Conservation (phyloP, 306 rosid species). For the Adenanthera pavonina region DNA sequence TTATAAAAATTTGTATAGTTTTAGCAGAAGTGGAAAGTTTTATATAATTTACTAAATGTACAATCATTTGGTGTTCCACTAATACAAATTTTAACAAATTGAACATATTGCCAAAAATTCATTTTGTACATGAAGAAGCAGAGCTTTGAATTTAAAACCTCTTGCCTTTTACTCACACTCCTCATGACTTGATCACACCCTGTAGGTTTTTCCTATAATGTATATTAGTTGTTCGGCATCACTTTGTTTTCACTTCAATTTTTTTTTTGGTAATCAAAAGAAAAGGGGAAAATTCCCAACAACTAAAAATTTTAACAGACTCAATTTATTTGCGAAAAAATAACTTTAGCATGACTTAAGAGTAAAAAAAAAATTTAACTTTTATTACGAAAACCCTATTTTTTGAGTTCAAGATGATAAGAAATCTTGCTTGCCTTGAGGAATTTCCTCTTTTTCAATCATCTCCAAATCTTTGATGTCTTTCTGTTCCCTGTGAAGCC, state of each 20-base stretch:
- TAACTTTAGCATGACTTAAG: neutral
- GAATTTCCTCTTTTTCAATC: constrained; percentile 40
- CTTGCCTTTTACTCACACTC: neutral
- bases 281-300: neutral
- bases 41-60: too few relatives aligned
- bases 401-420: constrained; percentile 20
- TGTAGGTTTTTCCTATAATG: too few relatives aligned
- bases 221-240: too few relatives aligned
- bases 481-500: constrained; percentile 12
- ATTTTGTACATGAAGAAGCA: too few relatives aligned
- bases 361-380: constrained; percentile 2
- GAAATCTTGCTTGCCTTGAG: constrained; percentile 35
- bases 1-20: too few relatives aligned
- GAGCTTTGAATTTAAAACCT: neutral
- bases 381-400: neutral
- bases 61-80: too few relatives aligned
- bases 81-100: too few relatives aligned
- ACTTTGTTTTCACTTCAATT: neutral
- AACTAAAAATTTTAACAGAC: neutral
- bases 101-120: too few relatives aligned
- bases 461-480: constrained; percentile 41
- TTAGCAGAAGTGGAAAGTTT: neutral
- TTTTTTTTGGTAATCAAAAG: neutral
- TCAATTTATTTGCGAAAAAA: neutral
- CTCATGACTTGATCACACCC: neutral